These are phyloP conservation scores for Vanilla planifolia DNA, from an alignment of 106 monocot species.

Conservation along the genomic window DNA sequence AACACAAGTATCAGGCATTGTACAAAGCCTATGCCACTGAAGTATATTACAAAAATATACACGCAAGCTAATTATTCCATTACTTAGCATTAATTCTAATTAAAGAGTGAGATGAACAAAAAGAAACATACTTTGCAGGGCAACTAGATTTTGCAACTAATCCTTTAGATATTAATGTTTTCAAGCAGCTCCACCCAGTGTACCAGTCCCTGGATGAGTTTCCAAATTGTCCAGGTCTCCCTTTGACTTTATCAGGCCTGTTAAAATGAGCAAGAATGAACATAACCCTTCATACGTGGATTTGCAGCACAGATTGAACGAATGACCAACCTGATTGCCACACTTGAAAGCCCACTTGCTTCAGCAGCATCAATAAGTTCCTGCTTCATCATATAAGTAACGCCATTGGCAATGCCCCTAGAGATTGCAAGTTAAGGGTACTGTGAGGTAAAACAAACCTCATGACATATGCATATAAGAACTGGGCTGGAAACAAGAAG, in stretches of 20 bases:
- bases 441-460: background rate
- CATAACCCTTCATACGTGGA: background rate
- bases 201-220: conserved; percentile 81
- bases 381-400: conserved; percentile 67
- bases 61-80: background rate
- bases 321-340: conserved; percentile 50
- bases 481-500: background rate
- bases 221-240: conserved; percentile 64
- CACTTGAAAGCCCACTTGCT: conserved; percentile 83
- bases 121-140: conserved; percentile 71
- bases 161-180: conserved; percentile 71
- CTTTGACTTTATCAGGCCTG: conserved; percentile 67
- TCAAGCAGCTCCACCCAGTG: conserved; percentile 95
- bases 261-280: background rate
- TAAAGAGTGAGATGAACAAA: conserved; percentile 1
- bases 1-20: too few relatives aligned
- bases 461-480: conserved; percentile 1
- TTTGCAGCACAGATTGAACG: background rate
- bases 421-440: too few relatives aligned
- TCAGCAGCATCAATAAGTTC: conserved; percentile 96
- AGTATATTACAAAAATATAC: too few relatives aligned
- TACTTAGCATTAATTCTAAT: background rate
- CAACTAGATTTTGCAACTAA: conserved; percentile 80
- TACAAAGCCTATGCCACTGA: too few relatives aligned
- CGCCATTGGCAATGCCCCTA: conserved; percentile 54